phyloP scores from a whole-genome alignment of 129 eudicot species.

The carrot (Daucus carota) region DH1_v3.0 NC_030385.2:38184001-38184500 shows the following conservation, averaged over 20 bases:
- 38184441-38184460: constrained; percentile 55
- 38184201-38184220: constrained; percentile 1
- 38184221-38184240: not conserved
- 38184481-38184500: constrained; percentile 46
- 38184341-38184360: not conserved
- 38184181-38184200: not conserved
- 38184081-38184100: not conserved
- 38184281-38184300: not conserved
- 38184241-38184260: constrained; percentile 3
- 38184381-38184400: not conserved
- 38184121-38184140: not conserved
- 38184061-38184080: not conserved
- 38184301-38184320: not conserved
- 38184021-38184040: not conserved
- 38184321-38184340: constrained; percentile 5
- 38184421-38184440: not conserved
- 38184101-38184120: not conserved
- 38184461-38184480: constrained; percentile 87
- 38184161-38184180: not conserved
- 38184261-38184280: constrained; percentile 1
- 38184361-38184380: not conserved
- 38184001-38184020: not conserved
- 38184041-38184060: not conserved
- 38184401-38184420: not conserved
- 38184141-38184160: not conserved